Percentiles rank a stretch among this genome's conserved stretches.
Evolutionary conservation across 2,329 filamentous ascomycete genomes (phyloP).

Genomic region (Trichoderma sp.): DNA sequence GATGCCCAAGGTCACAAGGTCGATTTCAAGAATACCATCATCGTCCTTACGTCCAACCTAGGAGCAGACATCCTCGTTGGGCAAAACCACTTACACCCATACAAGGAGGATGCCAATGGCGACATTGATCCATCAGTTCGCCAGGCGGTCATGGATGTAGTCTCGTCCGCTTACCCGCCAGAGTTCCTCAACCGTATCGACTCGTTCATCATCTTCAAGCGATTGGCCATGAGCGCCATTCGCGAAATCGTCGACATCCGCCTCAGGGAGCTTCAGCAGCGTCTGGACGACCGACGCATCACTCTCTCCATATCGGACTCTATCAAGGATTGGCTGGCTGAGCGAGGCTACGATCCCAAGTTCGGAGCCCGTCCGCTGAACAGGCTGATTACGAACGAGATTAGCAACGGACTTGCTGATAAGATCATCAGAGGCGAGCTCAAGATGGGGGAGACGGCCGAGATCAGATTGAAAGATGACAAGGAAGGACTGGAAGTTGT

Average conservation of each 20-base stretch:
- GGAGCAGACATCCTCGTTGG: constrained; percentile 88
- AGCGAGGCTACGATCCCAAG: constrained; percentile 84
- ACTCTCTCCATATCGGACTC: constrained; percentile 65
- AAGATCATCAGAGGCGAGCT: constrained; percentile 86
- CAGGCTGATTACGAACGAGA: constrained; percentile 82
- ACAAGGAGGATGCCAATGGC: constrained; percentile 60
- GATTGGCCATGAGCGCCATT: constrained; percentile 72
- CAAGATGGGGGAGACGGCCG: constrained; percentile 69
- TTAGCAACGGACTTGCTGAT: constrained; percentile 84
- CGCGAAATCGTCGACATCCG: constrained; percentile 93
- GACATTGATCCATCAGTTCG: constrained; percentile 72
- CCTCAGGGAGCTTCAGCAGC: constrained; percentile 74
- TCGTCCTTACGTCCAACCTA: constrained; percentile 92
- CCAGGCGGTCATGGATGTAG: constrained; percentile 82
- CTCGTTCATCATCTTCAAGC: constrained; percentile 94
- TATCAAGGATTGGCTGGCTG: constrained; percentile 82
- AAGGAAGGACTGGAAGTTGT: constrained; percentile 55
- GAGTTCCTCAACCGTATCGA: constrained; percentile 97
- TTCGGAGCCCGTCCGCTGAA: constrained; percentile 91
- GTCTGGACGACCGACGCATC: constrained; percentile 84
- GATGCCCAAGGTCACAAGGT: constrained; percentile 95
- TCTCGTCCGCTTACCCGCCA: constrained; percentile 71
- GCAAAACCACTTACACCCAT: constrained; percentile 61
- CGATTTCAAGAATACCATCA: constrained; percentile 94
- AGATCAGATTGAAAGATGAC: constrained; percentile 64